Conservation (phyloP, 345 rosid species). For the Eucalyptus polybractea region DNA sequence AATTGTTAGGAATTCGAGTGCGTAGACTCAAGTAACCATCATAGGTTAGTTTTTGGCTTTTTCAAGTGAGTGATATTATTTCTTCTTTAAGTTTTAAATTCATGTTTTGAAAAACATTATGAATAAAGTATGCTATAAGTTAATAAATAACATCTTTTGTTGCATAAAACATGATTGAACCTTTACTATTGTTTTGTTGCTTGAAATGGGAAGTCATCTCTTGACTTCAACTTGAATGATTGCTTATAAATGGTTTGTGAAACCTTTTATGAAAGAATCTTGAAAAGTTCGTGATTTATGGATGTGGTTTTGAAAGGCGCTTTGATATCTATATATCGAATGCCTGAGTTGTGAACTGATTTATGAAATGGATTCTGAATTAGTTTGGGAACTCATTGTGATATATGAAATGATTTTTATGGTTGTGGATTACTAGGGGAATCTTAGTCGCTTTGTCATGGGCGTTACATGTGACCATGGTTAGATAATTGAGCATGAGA, state of each 20-base stretch:
- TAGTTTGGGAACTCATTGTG: too few species aligned
- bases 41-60: too few species aligned
- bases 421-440: neutral
- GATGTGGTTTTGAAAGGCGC: too few species aligned
- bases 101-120: too few species aligned
- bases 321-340: neutral
- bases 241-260: neutral
- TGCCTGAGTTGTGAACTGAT: too few species aligned
- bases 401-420: too few species aligned
- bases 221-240: neutral
- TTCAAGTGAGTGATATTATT: too few species aligned
- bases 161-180: neutral
- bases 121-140: neutral
- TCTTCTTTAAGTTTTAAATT: too few species aligned
- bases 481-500: neutral
- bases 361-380: too few species aligned
- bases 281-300: neutral
- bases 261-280: too few species aligned
- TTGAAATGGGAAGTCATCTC: neutral
- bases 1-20: neutral
- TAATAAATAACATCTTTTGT: neutral
- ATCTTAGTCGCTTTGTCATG: neutral
- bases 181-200: neutral
- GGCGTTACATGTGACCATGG: rapidly evolving
- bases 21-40: too few species aligned